A percentile compares a stretch with the other conserved stretches of the same genome.
Conservation (phyloP, 202 grass and related monocot genomes). For the Elaeis oleifera region DNA sequence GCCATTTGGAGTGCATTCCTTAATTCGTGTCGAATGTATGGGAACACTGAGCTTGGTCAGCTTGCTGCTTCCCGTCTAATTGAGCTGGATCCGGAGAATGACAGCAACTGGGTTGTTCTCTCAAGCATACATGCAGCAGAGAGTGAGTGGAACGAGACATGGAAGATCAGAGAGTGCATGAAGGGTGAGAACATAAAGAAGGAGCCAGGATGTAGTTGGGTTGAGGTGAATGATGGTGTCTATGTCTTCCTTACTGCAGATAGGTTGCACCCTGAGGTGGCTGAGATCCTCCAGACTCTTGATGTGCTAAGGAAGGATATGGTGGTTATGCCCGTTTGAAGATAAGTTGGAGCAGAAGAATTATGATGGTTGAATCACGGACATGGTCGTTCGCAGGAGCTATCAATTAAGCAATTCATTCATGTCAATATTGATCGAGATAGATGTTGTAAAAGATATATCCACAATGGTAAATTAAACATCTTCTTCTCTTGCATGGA, state of each 20-base stretch:
- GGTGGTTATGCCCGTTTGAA: not conserved
- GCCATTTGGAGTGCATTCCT: slow-evolving; percentile 48
- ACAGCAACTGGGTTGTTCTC: slow-evolving; percentile 52
- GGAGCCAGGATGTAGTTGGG: slow-evolving; percentile 56
- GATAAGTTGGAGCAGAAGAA: no score
- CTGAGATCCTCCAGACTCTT: slow-evolving; percentile 31
- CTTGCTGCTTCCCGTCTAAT: slow-evolving; percentile 31
- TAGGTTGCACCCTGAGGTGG: slow-evolving; percentile 33
- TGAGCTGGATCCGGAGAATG: slow-evolving; percentile 41
- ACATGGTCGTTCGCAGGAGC: no score
- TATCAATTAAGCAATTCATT: no score
- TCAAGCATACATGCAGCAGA: slow-evolving; percentile 41
- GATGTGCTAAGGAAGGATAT: slow-evolving; percentile 34
- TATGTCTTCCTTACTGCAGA: slow-evolving; percentile 46
- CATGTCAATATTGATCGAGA: no score
- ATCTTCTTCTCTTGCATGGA: no score
- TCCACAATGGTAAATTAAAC: no score
- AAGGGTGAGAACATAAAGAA: slow-evolving; percentile 36
- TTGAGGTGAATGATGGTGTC: slow-evolving; percentile 44
- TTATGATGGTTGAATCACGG: no score
- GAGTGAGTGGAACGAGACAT: slow-evolving; percentile 37
- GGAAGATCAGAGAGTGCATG: slow-evolving; percentile 44
- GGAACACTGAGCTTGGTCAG: slow-evolving; percentile 31
- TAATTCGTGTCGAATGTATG: slow-evolving; percentile 43
- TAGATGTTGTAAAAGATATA: no score